Percentiles rank a stretch among this genome's conserved stretches.
phyloP scores from a whole-genome alignment of 2,329 filamentous ascomycete genomes.

The Canariomyces notabilis region DNA sequence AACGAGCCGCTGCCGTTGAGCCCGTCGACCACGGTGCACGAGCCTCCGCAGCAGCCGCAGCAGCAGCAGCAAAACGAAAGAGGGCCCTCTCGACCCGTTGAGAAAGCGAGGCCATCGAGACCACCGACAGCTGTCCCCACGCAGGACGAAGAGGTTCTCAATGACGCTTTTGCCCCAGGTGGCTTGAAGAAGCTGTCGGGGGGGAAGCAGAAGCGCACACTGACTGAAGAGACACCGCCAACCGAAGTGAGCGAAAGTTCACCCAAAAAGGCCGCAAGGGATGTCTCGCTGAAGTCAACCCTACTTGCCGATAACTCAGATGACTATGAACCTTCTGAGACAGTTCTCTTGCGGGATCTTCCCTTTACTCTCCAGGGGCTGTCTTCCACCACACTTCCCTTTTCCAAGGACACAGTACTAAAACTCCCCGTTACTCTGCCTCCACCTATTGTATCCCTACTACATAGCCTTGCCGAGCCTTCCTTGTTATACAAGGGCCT shows the following conservation, averaged over 20 bases:
- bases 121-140: constrained; percentile 33
- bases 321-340: constrained; percentile 58
- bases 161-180: constrained; percentile 51
- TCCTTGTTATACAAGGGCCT: constrained; percentile 84
- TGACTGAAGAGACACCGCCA: constrained; percentile 28
- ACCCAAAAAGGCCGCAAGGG: constrained; percentile 36
- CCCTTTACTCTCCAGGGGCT: constrained; percentile 91
- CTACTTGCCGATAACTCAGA: constrained; percentile 53
- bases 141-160: constrained; percentile 45
- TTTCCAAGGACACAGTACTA: constrained; percentile 62
- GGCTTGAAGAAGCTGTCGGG: constrained; percentile 44
- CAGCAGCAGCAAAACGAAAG: constrained; percentile 31
- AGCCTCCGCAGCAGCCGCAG: neutral
- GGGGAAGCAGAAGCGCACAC: constrained; percentile 35
- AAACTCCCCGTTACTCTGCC: constrained; percentile 76
- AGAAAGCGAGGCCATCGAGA: constrained; percentile 34
- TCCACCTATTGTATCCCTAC: constrained; percentile 74
- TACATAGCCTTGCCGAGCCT: constrained; percentile 88
- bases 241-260: constrained; percentile 11
- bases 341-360: constrained; percentile 67
- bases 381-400: constrained; percentile 78
- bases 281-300: constrained; percentile 53
- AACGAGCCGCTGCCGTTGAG: constrained; percentile 46
- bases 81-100: constrained; percentile 25
- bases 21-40: too few relatives aligned